Base-by-base conservation (phyloP, 2,329 filamentous ascomycete species). In the Fusarium gaditjirri region DNA sequence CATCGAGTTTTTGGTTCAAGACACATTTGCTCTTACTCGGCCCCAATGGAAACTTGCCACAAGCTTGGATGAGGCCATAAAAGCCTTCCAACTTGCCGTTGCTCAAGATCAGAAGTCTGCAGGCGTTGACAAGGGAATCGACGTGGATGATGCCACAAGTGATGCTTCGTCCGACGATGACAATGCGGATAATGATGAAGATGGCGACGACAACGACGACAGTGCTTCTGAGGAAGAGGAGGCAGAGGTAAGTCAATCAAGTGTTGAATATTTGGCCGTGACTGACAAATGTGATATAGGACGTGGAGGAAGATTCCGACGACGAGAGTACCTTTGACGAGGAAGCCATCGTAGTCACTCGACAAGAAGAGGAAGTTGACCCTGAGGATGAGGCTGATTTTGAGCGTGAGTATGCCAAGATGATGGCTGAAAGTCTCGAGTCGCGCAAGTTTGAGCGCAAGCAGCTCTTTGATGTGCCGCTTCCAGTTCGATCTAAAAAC, bases 341-440 rank as follows among this genome's bases (percentile, higher is more conserved):
- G 71, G 95, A 98, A 80, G 90, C 93, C 29, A 97, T 98, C 74
- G 89, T 98, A 46, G 95, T 99, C 52, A 97, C 94, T 47, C 91
- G 95, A 67, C 92, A 95, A 78, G 93, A 97, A 80, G 94, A 98
- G 79, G 90, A 95, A 76, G 88, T 95, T 62, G 95, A 99, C 74
- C 95, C 95, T 1, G 95, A 98, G 83, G 94, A 92, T 43, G 96
- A 99, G 78, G 96, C 95, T 11, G 96, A 99, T 44, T 99, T 99
- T 80, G 97, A 99, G 79, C 93, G 95, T 76, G 96, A 98, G 82
- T 96, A 97, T 81, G 95, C 96, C 41, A 98, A 97, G 82, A 93
- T 99, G 90, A 98, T 99, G 95, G 90, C 95, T 55, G 96, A 99
- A 81, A 98, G 95, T 83, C 85, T 97, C 77, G 96, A 99, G 75